These are phyloP conservation scores for Diaporthe eres DNA, from an alignment of 2,329 filamentous ascomycete species.

Conservation along the genomic window DNA sequence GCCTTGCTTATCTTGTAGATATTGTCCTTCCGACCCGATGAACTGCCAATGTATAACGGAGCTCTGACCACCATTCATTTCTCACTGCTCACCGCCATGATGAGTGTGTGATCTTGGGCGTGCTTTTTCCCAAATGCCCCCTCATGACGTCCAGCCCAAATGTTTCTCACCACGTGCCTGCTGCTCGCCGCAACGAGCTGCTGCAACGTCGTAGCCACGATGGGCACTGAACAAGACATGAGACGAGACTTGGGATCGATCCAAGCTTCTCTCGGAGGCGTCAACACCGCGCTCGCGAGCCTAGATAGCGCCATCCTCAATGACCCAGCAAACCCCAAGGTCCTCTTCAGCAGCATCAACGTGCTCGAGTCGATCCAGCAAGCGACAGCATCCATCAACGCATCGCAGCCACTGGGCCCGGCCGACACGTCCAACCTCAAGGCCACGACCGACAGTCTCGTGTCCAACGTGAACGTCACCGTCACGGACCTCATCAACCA, in stretches of 20 bases:
- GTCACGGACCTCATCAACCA: conserved; percentile 65
- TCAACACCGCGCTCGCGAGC: conserved; percentile 13
- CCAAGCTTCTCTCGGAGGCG: background rate
- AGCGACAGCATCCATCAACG: conserved; percentile 2
- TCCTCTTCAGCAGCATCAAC: conserved; percentile 5
- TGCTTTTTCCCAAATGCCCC: background rate
- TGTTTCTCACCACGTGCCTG: conserved; percentile 8
- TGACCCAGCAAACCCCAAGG: background rate
- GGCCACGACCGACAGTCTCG: conserved; percentile 19
- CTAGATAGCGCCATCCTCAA: conserved; percentile 15
- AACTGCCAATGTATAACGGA: background rate
- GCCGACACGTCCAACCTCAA: conserved; percentile 2
- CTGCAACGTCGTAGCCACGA: background rate
- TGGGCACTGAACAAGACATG: background rate
- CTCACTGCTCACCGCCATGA: background rate
- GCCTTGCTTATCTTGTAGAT: background rate
- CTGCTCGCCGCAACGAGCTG: conserved; percentile 13
- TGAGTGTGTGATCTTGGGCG: background rate
- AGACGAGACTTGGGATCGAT: conserved; percentile 5
- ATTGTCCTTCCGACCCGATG: background rate
- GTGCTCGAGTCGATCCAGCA: background rate
- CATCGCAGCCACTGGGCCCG: background rate
- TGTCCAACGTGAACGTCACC: conserved; percentile 19
- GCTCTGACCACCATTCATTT: background rate
- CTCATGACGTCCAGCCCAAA: background rate